Conservation (phyloP, 2,329 filamentous ascomycete species). For the Penicillium vulpinum region DNA sequence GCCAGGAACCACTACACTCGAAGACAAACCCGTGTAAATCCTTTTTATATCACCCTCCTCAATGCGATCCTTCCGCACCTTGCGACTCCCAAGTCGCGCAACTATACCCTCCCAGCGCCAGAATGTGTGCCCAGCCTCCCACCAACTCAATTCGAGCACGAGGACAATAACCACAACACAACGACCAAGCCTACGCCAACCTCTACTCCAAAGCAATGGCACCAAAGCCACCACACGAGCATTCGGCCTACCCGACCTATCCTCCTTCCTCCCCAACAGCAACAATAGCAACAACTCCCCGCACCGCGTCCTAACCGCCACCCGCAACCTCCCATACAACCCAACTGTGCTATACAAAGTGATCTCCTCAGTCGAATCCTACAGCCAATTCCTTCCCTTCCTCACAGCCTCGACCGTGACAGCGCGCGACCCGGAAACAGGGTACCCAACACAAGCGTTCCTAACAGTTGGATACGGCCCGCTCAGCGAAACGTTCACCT, state of each 20-base stretch:
- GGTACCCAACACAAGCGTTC: constrained; percentile 69
- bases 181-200: constrained; percentile 2
- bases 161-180: constrained; percentile 17
- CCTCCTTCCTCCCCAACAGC: constrained; percentile 28
- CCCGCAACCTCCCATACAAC: constrained; percentile 74
- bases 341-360: constrained; percentile 72
- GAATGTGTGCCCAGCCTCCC: not conserved
- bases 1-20: not conserved
- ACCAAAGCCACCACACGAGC: constrained; percentile 10
- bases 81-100: constrained; percentile 19
- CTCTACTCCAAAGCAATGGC: constrained; percentile 3
- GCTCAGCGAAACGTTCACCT: constrained; percentile 81
- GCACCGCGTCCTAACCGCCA: constrained; percentile 69
- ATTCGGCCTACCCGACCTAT: constrained; percentile 32
- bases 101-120: not conserved
- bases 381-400: constrained; percentile 88
- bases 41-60: not conserved
- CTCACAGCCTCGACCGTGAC: constrained; percentile 78
- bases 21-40: not conserved
- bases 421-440: constrained; percentile 59
- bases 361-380: constrained; percentile 84
- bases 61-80: constrained; percentile 14
- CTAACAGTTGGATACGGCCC: constrained; percentile 83
- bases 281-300: constrained; percentile 37
- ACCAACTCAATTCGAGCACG: not conserved